phyloP scores from a whole-genome alignment of 2,329 filamentous ascomycete genomes.

The Alternaria sp. region DNA sequence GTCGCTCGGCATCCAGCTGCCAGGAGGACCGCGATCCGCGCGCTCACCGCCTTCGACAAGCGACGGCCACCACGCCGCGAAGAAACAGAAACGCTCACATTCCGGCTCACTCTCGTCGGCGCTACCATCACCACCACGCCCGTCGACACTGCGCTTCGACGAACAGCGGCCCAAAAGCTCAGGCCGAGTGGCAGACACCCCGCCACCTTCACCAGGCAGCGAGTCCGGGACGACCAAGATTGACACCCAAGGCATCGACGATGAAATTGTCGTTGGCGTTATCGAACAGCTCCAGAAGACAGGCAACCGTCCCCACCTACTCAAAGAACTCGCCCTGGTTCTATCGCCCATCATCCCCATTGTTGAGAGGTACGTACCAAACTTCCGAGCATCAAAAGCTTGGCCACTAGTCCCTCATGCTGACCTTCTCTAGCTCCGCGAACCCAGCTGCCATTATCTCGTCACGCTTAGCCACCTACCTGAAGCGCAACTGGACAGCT shows the following conservation, averaged over 20 bases:
- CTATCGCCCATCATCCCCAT: constrained; percentile 78
- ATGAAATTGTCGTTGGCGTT: constrained; percentile 92
- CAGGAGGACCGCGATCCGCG: constrained; percentile 59
- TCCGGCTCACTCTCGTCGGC: constrained; percentile 54
- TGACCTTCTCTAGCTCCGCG: constrained; percentile 73
- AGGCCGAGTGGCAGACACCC: constrained; percentile 68
- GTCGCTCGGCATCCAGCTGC: constrained; percentile 89
- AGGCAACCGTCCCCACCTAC: constrained; percentile 88
- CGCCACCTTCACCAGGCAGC: constrained; percentile 74
- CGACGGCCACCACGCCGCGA: constrained; percentile 65
- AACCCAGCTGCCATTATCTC: constrained; percentile 96
- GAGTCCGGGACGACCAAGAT: constrained; percentile 65
- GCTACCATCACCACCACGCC: constrained; percentile 57
- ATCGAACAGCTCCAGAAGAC: constrained; percentile 89
- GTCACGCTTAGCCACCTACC: constrained; percentile 85
- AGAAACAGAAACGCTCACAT: constrained; percentile 79
- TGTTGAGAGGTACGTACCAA: constrained; percentile 83
- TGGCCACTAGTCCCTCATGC: constrained; percentile 44
- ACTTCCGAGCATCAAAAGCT: constrained; percentile 23
- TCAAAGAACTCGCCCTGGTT: constrained; percentile 88
- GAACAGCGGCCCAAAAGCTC: constrained; percentile 57
- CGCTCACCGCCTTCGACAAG: constrained; percentile 65
- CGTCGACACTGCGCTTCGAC: constrained; percentile 58
- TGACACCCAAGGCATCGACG: constrained; percentile 84
- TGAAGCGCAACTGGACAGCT: constrained; percentile 84